Conservation (phyloP, 2,329 filamentous ascomycete species). For the Elsinoe arachidis region DNA sequence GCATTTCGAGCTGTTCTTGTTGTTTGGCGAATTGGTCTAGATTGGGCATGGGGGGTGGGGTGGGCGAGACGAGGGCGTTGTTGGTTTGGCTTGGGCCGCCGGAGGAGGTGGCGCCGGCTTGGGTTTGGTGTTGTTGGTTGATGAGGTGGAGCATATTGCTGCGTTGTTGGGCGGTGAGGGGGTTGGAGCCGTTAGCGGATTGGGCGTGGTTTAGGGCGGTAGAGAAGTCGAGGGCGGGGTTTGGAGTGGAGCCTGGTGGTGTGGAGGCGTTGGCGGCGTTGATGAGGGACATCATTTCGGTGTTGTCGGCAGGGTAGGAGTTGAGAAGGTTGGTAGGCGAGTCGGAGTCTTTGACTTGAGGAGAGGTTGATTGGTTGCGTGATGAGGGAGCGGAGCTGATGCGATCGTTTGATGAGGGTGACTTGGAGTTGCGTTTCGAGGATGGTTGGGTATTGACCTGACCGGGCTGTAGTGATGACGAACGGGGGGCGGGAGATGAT, state of each 20-base stretch:
- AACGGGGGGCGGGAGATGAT: constrained; percentile 24
- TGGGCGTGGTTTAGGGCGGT: constrained; percentile 41
- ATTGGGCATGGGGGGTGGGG: constrained; percentile 46
- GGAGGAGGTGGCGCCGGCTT: constrained; percentile 23
- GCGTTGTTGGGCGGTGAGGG: constrained; percentile 40
- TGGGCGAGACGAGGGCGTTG: constrained; percentile 50
- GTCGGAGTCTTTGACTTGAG: constrained; percentile 34
- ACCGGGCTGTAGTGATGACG: constrained; percentile 13
- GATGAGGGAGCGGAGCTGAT: neutral
- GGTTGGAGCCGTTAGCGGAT: constrained; percentile 36
- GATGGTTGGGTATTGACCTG: constrained; percentile 20
- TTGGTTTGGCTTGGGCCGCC: constrained; percentile 31
- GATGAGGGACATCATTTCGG: constrained; percentile 45
- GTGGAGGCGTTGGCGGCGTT: constrained; percentile 35
- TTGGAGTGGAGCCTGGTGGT: constrained; percentile 25
- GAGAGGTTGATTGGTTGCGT: constrained; percentile 19
- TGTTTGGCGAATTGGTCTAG: constrained; percentile 59
- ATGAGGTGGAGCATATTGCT: constrained; percentile 41
- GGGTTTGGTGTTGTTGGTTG: constrained; percentile 31
- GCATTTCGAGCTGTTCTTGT: constrained; percentile 65
- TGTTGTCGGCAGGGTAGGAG: constrained; percentile 31
- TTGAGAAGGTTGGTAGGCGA: constrained; percentile 29
- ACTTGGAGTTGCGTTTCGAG: constrained; percentile 18
- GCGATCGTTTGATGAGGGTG: constrained; percentile 9
- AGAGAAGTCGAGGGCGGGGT: constrained; percentile 36